Evolutionary conservation across 2,329 filamentous ascomycete genomes (phyloP).

Genomic region (Exophiala calicioides): DNA sequence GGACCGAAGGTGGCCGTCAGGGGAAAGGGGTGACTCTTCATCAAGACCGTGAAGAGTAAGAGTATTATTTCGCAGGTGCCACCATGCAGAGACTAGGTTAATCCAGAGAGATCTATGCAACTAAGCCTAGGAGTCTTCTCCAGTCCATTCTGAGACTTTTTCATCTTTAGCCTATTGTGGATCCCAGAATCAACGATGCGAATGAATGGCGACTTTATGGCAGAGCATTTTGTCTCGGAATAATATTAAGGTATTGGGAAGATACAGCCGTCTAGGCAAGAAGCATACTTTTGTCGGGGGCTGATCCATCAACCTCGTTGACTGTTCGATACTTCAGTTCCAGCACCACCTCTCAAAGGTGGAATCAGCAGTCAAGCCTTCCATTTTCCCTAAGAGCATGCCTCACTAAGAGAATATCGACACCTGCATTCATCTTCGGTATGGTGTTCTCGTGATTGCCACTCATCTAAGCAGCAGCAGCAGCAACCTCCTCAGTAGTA

Average conservation of each 20-base stretch:
- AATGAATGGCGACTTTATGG: too few relatives aligned
- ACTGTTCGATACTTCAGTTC: constrained; percentile 27
- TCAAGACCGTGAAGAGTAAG: too few relatives aligned
- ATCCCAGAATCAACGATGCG: too few relatives aligned
- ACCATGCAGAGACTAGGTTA: too few relatives aligned
- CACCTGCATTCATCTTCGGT: constrained; percentile 14
- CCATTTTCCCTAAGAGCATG: constrained; percentile 24
- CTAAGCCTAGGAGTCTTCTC: too few relatives aligned
- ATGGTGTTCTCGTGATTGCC: constrained; percentile 1
- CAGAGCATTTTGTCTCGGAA: too few relatives aligned
- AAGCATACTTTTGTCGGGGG: constrained; percentile 23
- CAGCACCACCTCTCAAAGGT: constrained; percentile 19
- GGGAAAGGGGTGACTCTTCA: too few relatives aligned
- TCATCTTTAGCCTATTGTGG: too few relatives aligned
- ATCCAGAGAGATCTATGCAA: too few relatives aligned
- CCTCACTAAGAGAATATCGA: constrained; percentile 28
- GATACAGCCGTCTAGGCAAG: constrained; percentile 29
- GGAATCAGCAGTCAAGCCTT: constrained; percentile 30
- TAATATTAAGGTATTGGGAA: constrained; percentile 25
- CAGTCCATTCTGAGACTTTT: too few relatives aligned
- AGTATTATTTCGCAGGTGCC: too few relatives aligned
- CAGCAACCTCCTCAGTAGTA: constrained; percentile 27
- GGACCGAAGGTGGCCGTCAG: too few relatives aligned
- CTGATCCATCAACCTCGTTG: constrained; percentile 28
- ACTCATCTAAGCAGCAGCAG: constrained; percentile 25